phyloP scores from a whole-genome alignment of 1,284 basidiomycete genomes.

The Ustilago xerochloae region DNA sequence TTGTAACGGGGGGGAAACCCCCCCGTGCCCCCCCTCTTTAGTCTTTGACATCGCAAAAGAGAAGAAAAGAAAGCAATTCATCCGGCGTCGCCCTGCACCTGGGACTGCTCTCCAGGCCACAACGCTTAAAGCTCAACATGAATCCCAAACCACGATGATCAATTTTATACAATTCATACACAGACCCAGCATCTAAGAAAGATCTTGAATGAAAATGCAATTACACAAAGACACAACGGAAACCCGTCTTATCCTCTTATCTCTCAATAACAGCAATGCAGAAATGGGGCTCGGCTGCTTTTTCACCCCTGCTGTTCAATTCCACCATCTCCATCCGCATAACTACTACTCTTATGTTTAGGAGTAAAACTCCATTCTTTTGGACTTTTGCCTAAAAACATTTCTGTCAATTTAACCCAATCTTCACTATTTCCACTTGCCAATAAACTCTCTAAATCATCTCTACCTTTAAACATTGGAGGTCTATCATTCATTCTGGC shows the following conservation, averaged over 20 bases:
- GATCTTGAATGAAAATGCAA: background rate
- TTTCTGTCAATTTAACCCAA: constrained; percentile 94
- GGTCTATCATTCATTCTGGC: constrained; percentile 88
- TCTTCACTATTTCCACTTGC: constrained; percentile 84
- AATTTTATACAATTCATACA: too few relatives aligned
- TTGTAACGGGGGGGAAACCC: too few relatives aligned
- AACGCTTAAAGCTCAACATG: too few relatives aligned
- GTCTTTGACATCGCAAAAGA: too few relatives aligned
- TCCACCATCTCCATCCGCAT: constrained; percentile 20
- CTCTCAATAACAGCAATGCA: background rate
- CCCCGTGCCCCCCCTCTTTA: too few relatives aligned
- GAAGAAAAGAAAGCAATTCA: too few relatives aligned
- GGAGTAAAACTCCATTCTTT: constrained; percentile 74
- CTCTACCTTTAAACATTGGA: constrained; percentile 83
- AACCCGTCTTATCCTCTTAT: too few relatives aligned
- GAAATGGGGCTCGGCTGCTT: background rate
- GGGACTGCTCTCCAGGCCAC: too few relatives aligned
- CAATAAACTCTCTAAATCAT: constrained; percentile 83
- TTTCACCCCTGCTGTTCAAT: constrained; percentile 49
- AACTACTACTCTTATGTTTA: constrained; percentile 46
- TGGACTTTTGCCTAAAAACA: constrained; percentile 84
- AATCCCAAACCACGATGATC: too few relatives aligned
- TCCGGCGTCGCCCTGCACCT: too few relatives aligned
- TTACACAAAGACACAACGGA: too few relatives aligned
- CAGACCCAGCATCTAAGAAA: too few relatives aligned